A percentile compares a stretch with the other conserved stretches of the same genome.
Evolutionary conservation across 768 basidiomycete species (phyloP).

Genomic region (Leucosporidium creatinivorum): DNA sequence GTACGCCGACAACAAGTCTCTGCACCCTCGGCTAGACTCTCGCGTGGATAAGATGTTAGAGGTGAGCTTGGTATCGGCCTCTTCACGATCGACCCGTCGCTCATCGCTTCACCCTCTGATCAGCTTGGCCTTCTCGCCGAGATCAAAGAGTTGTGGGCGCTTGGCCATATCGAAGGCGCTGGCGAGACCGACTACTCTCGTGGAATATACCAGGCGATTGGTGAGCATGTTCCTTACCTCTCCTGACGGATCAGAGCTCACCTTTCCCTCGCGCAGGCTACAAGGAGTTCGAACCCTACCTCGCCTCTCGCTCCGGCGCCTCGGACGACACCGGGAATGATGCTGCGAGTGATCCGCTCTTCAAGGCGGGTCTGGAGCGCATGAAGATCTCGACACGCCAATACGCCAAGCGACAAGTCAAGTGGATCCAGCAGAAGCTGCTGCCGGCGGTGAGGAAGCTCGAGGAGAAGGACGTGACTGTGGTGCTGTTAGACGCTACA

Average conservation of each 20-base stretch:
- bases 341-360: constrained; percentile 42
- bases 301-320: constrained; percentile 37
- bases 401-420: constrained; percentile 83
- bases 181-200: constrained; percentile 56
- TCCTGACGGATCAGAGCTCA: neutral
- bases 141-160: constrained; percentile 46
- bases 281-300: constrained; percentile 73
- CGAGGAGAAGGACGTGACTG: constrained; percentile 37
- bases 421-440: constrained; percentile 87
- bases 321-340: neutral
- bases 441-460: constrained; percentile 49
- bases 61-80: too few relatives aligned
- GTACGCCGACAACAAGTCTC: constrained; percentile 58
- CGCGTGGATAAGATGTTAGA: constrained; percentile 86
- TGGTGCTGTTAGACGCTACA: constrained; percentile 47
- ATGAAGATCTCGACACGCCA: constrained; percentile 84
- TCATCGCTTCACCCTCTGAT: neutral
- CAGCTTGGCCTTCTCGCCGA: constrained; percentile 76
- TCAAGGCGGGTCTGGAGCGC: constrained; percentile 56
- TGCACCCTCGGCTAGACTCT: constrained; percentile 63
- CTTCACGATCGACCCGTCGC: too few relatives aligned
- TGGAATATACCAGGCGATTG: constrained; percentile 92
- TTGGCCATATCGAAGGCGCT: constrained; percentile 23
- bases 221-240: constrained; percentile 43
- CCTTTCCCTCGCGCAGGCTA: constrained; percentile 55